Conservation (phyloP, 768 basidiomycete genomes). For the Aureoboletus auriporus region DNA sequence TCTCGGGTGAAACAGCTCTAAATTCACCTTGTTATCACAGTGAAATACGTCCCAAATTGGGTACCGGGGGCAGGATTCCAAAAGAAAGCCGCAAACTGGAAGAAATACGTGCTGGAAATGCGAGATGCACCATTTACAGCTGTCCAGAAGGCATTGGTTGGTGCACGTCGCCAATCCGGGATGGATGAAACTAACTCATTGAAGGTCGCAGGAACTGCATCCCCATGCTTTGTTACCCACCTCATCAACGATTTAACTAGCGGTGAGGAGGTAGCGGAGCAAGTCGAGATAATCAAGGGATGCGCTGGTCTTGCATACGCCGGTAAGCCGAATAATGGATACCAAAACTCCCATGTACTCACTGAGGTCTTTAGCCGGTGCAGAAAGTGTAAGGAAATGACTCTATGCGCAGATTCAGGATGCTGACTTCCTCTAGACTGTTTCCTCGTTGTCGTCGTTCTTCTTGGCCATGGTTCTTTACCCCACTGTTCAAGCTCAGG, state of each 20-base stretch:
- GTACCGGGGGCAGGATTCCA: constrained; percentile 50
- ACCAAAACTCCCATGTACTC: constrained; percentile 1
- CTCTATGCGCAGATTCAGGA: not conserved
- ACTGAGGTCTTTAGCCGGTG: constrained; percentile 31
- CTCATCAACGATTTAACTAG: constrained; percentile 19
- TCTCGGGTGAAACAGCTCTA: not conserved
- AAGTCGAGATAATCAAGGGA: constrained; percentile 36
- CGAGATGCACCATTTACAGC: constrained; percentile 41
- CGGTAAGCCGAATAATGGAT: constrained; percentile 24
- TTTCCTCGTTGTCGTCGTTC: constrained; percentile 28
- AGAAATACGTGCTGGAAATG: constrained; percentile 45
- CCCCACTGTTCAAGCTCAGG: constrained; percentile 27
- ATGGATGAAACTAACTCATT: not conserved
- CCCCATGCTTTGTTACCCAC: constrained; percentile 29
- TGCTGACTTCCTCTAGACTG: constrained; percentile 18
- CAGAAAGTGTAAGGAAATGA: constrained; percentile 31
- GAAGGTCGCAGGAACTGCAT: constrained; percentile 24
- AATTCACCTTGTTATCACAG: constrained; percentile 24
- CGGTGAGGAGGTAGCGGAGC: constrained; percentile 9
- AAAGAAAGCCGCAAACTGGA: constrained; percentile 48
- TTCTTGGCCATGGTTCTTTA: constrained; percentile 30
- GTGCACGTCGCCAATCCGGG: constrained; percentile 1
- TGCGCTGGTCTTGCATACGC: constrained; percentile 47
- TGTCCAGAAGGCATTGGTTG: constrained; percentile 37
- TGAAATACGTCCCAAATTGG: constrained; percentile 53